These are phyloP conservation scores for Xylaria intraflava DNA, from an alignment of 495 filamentous ascomycete species.

Conservation along the genomic window DNA sequence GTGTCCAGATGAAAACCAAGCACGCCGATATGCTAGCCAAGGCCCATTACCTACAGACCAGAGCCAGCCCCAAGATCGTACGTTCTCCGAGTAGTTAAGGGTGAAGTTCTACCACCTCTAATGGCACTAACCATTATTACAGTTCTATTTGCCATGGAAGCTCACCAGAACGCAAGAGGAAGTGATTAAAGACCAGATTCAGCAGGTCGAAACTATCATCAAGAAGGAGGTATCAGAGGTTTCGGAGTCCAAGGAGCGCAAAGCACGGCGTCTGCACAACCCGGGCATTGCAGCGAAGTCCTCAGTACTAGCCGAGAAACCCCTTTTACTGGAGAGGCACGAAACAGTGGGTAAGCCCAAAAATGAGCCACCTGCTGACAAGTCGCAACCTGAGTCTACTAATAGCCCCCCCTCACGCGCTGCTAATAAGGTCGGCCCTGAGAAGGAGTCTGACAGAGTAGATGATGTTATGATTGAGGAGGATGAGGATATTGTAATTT, in stretches of 20 bases:
- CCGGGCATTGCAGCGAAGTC: slow-evolving; percentile 25
- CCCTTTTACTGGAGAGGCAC: slow-evolving; percentile 11
- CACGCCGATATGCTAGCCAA: slow-evolving; percentile 65
- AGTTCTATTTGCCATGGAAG: slow-evolving; percentile 92
- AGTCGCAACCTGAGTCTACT: slow-evolving; percentile 30
- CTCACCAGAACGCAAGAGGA: slow-evolving; percentile 48
- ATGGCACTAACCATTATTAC: slow-evolving; percentile 11
- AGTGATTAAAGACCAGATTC: slow-evolving; percentile 41
- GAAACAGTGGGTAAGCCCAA: slow-evolving; percentile 43
- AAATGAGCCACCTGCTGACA: slow-evolving; percentile 39
- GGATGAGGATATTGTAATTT: slow-evolving; percentile 81
- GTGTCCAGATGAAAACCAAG: slow-evolving; percentile 65
- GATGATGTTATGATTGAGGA: slow-evolving; percentile 68
- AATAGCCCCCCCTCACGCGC: slow-evolving; percentile 26
- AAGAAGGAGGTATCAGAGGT: slow-evolving; percentile 38
- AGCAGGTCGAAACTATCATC: slow-evolving; percentile 39
- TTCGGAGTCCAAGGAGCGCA: slow-evolving; percentile 36
- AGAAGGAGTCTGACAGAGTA: slow-evolving; percentile 54
- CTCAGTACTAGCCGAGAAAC: slow-evolving; percentile 5
- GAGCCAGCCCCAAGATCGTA: slow-evolving; percentile 70
- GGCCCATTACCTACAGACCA: slow-evolving; percentile 72
- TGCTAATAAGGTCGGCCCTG: slow-evolving; percentile 25
- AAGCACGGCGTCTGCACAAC: slow-evolving; percentile 23
- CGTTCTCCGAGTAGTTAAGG: slow-evolving; percentile 20
- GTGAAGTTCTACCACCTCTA: background rate